These are phyloP conservation scores for Amanita jacksonii DNA, from an alignment of 768 basidiomycete species.

Conservation along the genomic window DNA sequence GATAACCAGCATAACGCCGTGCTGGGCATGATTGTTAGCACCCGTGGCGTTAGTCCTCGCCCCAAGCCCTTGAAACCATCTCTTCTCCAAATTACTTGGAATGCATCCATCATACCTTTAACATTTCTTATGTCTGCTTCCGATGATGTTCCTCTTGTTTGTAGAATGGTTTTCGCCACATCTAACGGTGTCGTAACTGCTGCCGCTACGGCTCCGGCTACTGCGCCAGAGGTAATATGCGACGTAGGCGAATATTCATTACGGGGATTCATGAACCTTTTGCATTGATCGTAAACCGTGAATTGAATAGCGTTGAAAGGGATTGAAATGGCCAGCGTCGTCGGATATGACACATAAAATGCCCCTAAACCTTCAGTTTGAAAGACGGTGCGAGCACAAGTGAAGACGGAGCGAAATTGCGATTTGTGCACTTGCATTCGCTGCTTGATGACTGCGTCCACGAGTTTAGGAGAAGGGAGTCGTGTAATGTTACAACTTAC, in stretches of 20 bases:
- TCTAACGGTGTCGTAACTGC: constrained; percentile 95
- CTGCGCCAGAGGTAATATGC: constrained; percentile 85
- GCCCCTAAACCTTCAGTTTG: constrained; percentile 77
- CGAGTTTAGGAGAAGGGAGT: constrained; percentile 9
- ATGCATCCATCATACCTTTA: constrained; percentile 79
- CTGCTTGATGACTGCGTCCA: constrained; percentile 85
- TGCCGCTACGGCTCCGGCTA: constrained; percentile 90
- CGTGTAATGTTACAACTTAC: constrained; percentile 31
- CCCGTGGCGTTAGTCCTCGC: constrained; percentile 82
- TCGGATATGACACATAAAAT: constrained; percentile 98
- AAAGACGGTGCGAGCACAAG: constrained; percentile 83
- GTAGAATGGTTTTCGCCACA: constrained; percentile 94
- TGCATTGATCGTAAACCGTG: constrained; percentile 91
- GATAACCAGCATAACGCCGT: constrained; percentile 97
- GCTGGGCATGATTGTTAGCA: constrained; percentile 93
- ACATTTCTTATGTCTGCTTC: constrained; percentile 81
- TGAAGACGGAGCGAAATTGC: constrained; percentile 75
- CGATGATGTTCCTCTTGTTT: constrained; percentile 85
- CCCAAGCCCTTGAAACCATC: constrained; percentile 83
- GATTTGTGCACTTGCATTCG: constrained; percentile 98
- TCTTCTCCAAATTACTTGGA: constrained; percentile 77
- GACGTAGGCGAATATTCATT: constrained; percentile 87
- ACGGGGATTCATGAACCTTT: constrained; percentile 75
- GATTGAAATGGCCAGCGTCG: constrained; percentile 91
- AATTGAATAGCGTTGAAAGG: constrained; percentile 99